These are phyloP conservation scores for Fraxinus dipetala DNA, from an alignment of 305 asterid species.

Conservation along the genomic window DNA sequence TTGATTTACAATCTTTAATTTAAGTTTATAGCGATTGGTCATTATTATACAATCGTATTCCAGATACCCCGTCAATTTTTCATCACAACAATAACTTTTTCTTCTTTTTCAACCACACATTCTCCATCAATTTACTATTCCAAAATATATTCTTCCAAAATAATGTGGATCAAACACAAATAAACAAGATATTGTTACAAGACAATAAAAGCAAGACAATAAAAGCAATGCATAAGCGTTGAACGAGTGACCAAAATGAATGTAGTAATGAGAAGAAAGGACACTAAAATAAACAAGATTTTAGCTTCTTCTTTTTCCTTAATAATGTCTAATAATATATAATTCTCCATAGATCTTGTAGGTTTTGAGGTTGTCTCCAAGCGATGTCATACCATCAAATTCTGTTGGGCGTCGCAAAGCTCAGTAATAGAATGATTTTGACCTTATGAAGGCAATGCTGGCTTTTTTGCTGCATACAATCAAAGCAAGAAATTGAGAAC, in stretches of 20 bases:
- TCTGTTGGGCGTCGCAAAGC: neutral
- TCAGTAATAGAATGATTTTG: slow-evolving; percentile 1
- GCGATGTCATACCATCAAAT: neutral
- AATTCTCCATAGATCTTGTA: neutral
- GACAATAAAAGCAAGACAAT: neutral
- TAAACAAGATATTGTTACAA: neutral
- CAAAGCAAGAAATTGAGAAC: too few species aligned
- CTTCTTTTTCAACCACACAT: too few species aligned
- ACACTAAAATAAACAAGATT: too few species aligned
- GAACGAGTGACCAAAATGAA: too few species aligned
- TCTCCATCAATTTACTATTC: too few species aligned
- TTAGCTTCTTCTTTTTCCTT: too few species aligned
- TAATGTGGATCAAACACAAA: neutral
- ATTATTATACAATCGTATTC: too few species aligned
- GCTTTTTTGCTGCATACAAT: slow-evolving; percentile 29
- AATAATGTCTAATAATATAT: neutral
- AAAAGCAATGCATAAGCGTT: neutral
- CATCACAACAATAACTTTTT: too few species aligned
- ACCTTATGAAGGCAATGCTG: slow-evolving; percentile 46
- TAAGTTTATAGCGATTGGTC: too few species aligned
- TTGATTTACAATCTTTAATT: too few species aligned
- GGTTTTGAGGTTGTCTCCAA: neutral
- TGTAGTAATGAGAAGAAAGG: too few species aligned
- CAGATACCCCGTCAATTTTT: too few species aligned
- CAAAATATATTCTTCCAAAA: neutral